Evolutionary conservation across 1,139 yeast species (phyloP), one percentile per base, ranked within the genome.

Genomic region (Scheffersomyces segobiensis): DNA sequence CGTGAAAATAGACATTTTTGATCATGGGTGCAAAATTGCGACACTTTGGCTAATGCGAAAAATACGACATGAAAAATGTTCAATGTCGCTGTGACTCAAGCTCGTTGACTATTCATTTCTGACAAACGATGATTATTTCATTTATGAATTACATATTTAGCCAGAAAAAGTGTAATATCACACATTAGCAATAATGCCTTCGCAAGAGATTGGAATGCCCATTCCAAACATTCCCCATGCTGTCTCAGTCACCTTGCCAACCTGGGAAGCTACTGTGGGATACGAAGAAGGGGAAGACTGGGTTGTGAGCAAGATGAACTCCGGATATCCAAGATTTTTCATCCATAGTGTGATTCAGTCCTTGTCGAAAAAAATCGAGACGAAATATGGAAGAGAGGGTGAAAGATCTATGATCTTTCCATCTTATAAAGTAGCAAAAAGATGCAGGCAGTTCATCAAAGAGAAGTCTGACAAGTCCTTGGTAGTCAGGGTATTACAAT

Each of bases 191-290:
- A 48, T 0, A 19, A 65, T 65, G 68, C 65, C 65, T 14, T 76
- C 81, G 20, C 83, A 77, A 63, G 85, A 81, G 59, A 83, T 92
- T 26, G 98, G 98, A 7, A 87, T 84, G 46, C 87, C 97, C 4
- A 93, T 95, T 60, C 98, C 98, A 12, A 88, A 92, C 70, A 88
- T 96, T 0, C 87, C 89, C 5, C 98, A 93, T 72, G 98, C 98
- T 0, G 97, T 93, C 1, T 90, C 97, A 10, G 98, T 93, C 54
- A 89, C 97, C 0, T 80, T 93, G 53, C 98, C 98, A 5, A 90
- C 97, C 0, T 93, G 98, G 98, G 91, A 86, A 56, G 93, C 97
- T 48, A 91, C 91, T 14, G 91, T 93, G 3, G 97, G 92, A 5
- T 93, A 93, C 68, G 98, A 93, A 72, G 96, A 91, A 73, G 97